These are phyloP conservation scores for Microdochium bolleyi DNA, from an alignment of 2,329 filamentous ascomycete species.

Conservation along the genomic window DNA sequence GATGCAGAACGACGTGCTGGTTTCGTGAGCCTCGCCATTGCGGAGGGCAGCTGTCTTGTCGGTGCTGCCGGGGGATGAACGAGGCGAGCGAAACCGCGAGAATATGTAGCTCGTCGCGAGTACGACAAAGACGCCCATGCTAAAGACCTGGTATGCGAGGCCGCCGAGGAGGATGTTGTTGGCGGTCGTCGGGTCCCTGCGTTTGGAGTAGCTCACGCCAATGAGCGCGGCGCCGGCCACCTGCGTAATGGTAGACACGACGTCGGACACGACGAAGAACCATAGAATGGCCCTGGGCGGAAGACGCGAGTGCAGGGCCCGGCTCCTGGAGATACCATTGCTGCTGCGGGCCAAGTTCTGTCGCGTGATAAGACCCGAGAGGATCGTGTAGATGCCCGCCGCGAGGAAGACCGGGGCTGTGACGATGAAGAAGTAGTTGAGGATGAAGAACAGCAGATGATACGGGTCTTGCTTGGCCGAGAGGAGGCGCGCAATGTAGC, in stretches of 20 bases:
- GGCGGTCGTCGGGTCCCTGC: slow-evolving; percentile 37
- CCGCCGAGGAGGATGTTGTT: slow-evolving; percentile 50
- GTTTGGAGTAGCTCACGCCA: slow-evolving; percentile 37
- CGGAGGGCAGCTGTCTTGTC: not conserved
- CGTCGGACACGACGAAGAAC: slow-evolving; percentile 46
- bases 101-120: slow-evolving; percentile 17
- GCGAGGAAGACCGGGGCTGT: slow-evolving; percentile 50
- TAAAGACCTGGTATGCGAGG: slow-evolving; percentile 44
- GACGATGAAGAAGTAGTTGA: slow-evolving; percentile 55
- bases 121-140: slow-evolving; percentile 39
- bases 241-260: slow-evolving; percentile 44
- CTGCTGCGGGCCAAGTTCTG: not conserved
- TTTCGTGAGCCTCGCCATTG: not conserved
- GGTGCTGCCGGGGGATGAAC: slow-evolving; percentile 13
- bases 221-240: slow-evolving; percentile 46
- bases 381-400: slow-evolving; percentile 46
- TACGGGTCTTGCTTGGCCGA: slow-evolving; percentile 42
- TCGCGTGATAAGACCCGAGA: slow-evolving; percentile 38
- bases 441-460: slow-evolving; percentile 44
- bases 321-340: too few species aligned
- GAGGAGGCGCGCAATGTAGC: slow-evolving; percentile 39
- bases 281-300: slow-evolving; percentile 38
- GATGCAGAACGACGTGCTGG: slow-evolving; percentile 27
- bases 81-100: slow-evolving; percentile 30
- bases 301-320: slow-evolving; percentile 29